These are phyloP conservation scores for Eremomyces bilateralis DNA, from an alignment of 495 filamentous ascomycete species.

Conservation along the genomic window DNA sequence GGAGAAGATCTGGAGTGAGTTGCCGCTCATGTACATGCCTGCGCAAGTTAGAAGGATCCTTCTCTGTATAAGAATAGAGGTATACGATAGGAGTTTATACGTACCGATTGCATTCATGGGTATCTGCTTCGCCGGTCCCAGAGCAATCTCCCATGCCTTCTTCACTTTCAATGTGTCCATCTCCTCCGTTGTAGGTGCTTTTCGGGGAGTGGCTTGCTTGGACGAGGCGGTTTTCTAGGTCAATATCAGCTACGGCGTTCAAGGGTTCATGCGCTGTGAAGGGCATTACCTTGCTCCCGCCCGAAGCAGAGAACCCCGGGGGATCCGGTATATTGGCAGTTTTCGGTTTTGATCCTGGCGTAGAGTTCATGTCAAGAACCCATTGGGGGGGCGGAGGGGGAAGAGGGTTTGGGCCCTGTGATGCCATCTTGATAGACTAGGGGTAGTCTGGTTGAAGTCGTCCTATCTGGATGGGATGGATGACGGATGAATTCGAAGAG, in stretches of 20 bases:
- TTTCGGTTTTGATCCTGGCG: constrained; percentile 36
- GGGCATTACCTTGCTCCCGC: constrained; percentile 20
- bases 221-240: constrained; percentile 5
- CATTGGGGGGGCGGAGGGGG: constrained; percentile 48
- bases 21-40: constrained; percentile 99
- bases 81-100: background rate
- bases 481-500: background rate
- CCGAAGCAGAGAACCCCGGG: constrained; percentile 51
- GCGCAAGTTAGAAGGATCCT: constrained; percentile 2
- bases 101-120: constrained; percentile 83
- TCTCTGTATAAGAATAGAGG: background rate
- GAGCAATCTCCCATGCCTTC: constrained; percentile 95
- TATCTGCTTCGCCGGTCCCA: constrained; percentile 81
- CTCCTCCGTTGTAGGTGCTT: constrained; percentile 46
- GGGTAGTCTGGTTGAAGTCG: no score
- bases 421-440: no score
- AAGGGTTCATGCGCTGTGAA: background rate
- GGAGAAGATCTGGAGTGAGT: constrained; percentile 93
- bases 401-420: constrained; percentile 6
- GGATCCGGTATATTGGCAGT: constrained; percentile 52
- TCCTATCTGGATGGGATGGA: no score
- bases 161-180: constrained; percentile 92
- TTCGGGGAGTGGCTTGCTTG: constrained; percentile 21
- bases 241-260: background rate
- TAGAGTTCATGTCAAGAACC: constrained; percentile 53